These are phyloP conservation scores for Xylariaceae sp. DNA, from an alignment of 2,329 filamentous ascomycete genomes.

Conservation along the genomic window DNA sequence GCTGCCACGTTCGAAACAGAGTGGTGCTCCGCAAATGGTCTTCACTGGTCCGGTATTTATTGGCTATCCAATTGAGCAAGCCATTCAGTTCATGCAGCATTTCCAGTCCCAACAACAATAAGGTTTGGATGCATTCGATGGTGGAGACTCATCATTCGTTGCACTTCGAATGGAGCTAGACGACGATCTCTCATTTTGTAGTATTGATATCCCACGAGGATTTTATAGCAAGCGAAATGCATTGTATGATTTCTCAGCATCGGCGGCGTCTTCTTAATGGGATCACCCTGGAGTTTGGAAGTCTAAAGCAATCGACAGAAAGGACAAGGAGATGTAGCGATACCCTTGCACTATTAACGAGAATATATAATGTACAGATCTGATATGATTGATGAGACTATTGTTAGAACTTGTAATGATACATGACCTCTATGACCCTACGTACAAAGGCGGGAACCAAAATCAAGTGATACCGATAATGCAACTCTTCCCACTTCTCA, in stretches of 20 bases:
- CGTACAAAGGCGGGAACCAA: neutral
- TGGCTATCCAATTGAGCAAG: conserved; percentile 85
- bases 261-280: conserved; percentile 13
- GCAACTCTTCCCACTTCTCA: neutral
- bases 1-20: conserved; percentile 43
- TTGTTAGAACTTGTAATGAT: too few species aligned
- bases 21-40: conserved; percentile 69
- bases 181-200: neutral
- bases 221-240: conserved; percentile 13
- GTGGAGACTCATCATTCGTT: neutral
- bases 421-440: conserved; percentile 8
- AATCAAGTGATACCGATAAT: neutral
- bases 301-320: conserved; percentile 4
- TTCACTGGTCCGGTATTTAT: conserved; percentile 96
- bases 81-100: conserved; percentile 75
- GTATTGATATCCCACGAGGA: neutral
- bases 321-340: neutral
- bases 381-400: neutral
- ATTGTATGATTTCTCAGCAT: conserved; percentile 7
- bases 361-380: neutral
- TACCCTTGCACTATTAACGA: conserved; percentile 6
- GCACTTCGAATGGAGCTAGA: neutral
- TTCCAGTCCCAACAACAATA: conserved; percentile 48
- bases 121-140: neutral
- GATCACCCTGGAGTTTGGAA: conserved; percentile 26